Evolutionary conservation across 331 rosid genomes (phyloP).

Genomic region (Ulmus americana): DNA sequence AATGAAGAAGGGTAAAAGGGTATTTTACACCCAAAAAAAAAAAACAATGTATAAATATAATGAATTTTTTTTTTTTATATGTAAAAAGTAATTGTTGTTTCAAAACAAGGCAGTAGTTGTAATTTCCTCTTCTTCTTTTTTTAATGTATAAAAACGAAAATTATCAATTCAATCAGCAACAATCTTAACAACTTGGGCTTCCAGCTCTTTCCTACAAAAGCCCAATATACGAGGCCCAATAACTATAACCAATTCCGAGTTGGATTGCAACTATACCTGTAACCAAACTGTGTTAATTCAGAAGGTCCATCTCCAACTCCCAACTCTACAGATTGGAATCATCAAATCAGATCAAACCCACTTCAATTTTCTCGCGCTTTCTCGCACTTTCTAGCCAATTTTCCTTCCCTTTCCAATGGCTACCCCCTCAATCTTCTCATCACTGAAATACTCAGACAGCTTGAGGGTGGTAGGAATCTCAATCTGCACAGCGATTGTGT

Average conservation of each 20-base stretch:
- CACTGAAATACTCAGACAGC: constrained; percentile 70
- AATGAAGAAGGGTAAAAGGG: too few relatives aligned
- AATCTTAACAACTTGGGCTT: too few relatives aligned
- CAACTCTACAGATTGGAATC: background rate
- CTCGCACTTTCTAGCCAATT: constrained; percentile 15
- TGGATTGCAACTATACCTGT: background rate
- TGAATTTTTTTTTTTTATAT: too few relatives aligned
- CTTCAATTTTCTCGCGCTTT: constrained; percentile 10
- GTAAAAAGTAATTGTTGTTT: too few relatives aligned
- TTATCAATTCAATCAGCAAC: too few relatives aligned
- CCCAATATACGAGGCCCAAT: background rate
- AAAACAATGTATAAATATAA: too few relatives aligned
- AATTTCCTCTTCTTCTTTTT: too few relatives aligned
- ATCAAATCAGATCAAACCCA: background rate
- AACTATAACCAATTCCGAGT: background rate
- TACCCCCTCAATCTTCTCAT: constrained; percentile 41
- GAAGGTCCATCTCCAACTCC: too few relatives aligned
- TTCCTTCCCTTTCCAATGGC: constrained; percentile 29
- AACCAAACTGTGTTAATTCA: background rate
- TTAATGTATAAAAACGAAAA: too few relatives aligned
- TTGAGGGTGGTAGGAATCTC: constrained; percentile 88
- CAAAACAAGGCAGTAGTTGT: too few relatives aligned
- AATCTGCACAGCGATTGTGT: constrained; percentile 77
- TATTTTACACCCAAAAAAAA: too few relatives aligned
- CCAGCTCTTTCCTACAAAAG: background rate